Conservation (phyloP, 768 basidiomycete genomes). For the Kwoniella europaea region DNA sequence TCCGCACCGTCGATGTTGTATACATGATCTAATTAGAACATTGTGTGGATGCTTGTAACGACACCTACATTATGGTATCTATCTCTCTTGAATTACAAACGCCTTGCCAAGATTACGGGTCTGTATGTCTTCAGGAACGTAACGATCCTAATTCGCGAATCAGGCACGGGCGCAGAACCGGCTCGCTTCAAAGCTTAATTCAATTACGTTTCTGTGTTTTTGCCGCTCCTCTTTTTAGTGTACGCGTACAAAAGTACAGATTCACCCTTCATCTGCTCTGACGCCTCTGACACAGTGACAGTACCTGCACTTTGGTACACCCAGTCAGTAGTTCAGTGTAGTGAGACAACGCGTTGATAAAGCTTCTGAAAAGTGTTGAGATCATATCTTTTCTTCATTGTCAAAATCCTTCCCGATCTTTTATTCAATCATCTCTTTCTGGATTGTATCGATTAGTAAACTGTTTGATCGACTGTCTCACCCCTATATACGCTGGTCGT, state of each 20-base stretch:
- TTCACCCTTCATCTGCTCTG: slow-evolving; percentile 1
- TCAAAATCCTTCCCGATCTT: background rate
- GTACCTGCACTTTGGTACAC: background rate
- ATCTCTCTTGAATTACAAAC: background rate
- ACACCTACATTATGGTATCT: too few relatives aligned
- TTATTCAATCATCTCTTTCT: background rate
- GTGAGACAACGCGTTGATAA: background rate
- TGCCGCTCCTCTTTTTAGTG: background rate
- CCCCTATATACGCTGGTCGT: slow-evolving; percentile 4
- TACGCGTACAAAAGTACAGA: background rate
- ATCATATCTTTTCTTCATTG: background rate
- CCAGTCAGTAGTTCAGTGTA: background rate
- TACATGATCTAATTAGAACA: too few relatives aligned
- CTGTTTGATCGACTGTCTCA: background rate
- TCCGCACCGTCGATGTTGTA: too few relatives aligned
- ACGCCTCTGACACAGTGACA: background rate
- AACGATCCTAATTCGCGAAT: slow-evolving; percentile 7
- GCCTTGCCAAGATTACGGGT: slow-evolving; percentile 10
- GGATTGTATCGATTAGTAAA: background rate
- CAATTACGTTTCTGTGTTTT: background rate
- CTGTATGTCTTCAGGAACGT: background rate
- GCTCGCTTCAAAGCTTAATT: background rate
- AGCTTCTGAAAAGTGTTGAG: background rate
- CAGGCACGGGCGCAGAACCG: slow-evolving; percentile 9
- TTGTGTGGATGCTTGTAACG: too few relatives aligned